A percentile compares a stretch with the other conserved stretches of the same genome.
Evolutionary conservation across 305 asterid genomes (phyloP).

Genomic region (Plantago lanceolata): DNA sequence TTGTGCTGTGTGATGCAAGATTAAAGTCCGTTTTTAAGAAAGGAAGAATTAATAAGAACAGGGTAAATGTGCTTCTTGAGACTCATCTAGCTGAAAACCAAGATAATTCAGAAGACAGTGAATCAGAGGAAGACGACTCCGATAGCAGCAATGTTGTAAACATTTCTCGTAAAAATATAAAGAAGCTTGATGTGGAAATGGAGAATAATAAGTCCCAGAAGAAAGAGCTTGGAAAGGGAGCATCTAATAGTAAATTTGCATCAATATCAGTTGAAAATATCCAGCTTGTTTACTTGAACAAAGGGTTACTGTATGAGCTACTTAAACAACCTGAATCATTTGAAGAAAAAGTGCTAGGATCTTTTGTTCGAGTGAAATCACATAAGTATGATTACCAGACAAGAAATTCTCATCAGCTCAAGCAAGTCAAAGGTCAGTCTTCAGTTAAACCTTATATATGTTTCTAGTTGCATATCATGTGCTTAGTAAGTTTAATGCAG

Average conservation of each 20-base stretch:
- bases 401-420: slow-evolving; percentile 50
- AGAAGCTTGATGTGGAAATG: slow-evolving; percentile 28
- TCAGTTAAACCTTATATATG: slow-evolving; percentile 8
- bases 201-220: slow-evolving; percentile 25
- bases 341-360: slow-evolving; percentile 66
- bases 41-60: slow-evolving; percentile 35
- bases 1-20: slow-evolving; percentile 46
- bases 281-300: slow-evolving; percentile 76
- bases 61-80: slow-evolving; percentile 54
- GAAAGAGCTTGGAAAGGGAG: slow-evolving; percentile 24
- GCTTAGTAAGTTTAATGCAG: no score
- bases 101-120: slow-evolving; percentile 51
- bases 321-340: slow-evolving; percentile 52
- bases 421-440: slow-evolving; percentile 74
- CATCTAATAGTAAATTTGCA: slow-evolving; percentile 44
- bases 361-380: slow-evolving; percentile 59
- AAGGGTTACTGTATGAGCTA: slow-evolving; percentile 51
- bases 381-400: slow-evolving; percentile 41
- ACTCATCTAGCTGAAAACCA: slow-evolving; percentile 56
- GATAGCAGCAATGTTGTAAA: slow-evolving; percentile 22
- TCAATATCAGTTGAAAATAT: slow-evolving; percentile 59
- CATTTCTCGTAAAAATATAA: slow-evolving; percentile 30
- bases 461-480: not conserved
- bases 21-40: slow-evolving; percentile 49
- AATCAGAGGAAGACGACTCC: slow-evolving; percentile 27